Evolutionary conservation across 495 filamentous ascomycete species (phyloP), one percentile per base, ranked within the genome.

Genomic region (Aspergillus panamensis): DNA sequence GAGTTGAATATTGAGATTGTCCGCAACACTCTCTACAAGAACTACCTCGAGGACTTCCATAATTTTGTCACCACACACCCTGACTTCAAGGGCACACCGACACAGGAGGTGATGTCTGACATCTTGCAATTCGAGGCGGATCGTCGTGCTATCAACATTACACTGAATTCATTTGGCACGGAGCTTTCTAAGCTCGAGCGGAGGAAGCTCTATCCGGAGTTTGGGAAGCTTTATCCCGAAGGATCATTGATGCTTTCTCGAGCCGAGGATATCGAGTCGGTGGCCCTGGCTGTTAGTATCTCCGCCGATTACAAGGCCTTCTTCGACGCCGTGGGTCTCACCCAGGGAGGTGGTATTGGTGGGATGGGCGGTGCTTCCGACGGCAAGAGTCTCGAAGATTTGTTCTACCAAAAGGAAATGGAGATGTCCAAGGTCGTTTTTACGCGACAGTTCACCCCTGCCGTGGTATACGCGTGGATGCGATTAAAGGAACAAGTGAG

Each of bases 321-420:
- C 79, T 97, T 97, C 64, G 95, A 99, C 64, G 87, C 90, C 39
- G 90, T 92, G 8, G 93, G 92, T 30, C 77, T 97, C 62, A 87
- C 84, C 30, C 87, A 91, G 57, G 88, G 90, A 12, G 74, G 80
- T 16, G 79, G 89, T 12, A 76, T 89, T 14, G 89, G 91, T 14
- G 93, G 95, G 67, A 92, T 94, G 89, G 84, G 91, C 44, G 92
- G 91, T 17, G 85, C 84, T 19, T 77, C 82, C 32, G 91, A 94
- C 49, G 88, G 88, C 14, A 92, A 91, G 81, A 96, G 91, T 68
- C 74, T 98, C 60, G 94, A 98, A 67, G 94, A 98, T 62, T 79
- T 97, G 75, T 97, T 99, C 74, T 99, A 99, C 70, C 91, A 96
- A 73, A 96, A 94, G 77, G 94, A 99, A 77, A 97, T 97, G 95